Evolutionary conservation across 179 eudicot species (phyloP), one percentile per base, ranked within the genome.

Genomic region (Spinacia oleracea): DNA sequence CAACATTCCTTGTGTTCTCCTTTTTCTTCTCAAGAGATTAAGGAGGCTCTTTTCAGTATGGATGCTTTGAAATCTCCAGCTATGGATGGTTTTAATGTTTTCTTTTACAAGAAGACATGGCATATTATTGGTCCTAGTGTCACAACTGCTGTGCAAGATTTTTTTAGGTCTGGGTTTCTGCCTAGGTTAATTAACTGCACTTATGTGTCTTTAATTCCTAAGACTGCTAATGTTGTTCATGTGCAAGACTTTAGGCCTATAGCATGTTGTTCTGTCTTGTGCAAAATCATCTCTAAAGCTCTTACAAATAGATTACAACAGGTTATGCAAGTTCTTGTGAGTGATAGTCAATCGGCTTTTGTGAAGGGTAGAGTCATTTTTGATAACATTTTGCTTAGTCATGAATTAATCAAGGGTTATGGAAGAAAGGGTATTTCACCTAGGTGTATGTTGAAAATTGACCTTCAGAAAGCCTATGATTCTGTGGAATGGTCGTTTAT

Each of bases 371-470:
- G 70, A 11, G 8, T 15, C 1, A 40, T 75, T 25, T 9, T 40
- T 27, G 2, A 60, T 16, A 75, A 75, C 60, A 38, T 73, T 9
- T 0, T 73, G 11, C 8, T 73, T 1, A n/a, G 42, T 18, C n/a
- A 32, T n/a, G 46, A 40, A 4, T 9, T 60, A 0, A 40, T 40
- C 9, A 32, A 75, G 9, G 53, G 50, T 3, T 60, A 42, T 1
- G 3, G n/a, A 0, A 20, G 5, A 48, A 62, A 60, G 23, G 23
- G 21, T 12, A 25, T 38, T 6, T 11, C 25, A 6, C 70, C 56
- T 40, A 45, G 70, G n/a, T 60, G 78, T 48, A 38, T 43, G 31
- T 9, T 74, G 6, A 74, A 74, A 23, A 10, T 74, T 55, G 51
- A 74, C 21, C 5, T 58, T 6, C 67, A 35, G 1, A 38, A 58